Base-by-base conservation (phyloP, 2,329 filamentous ascomycete species). In the Onygenales sp. region DNA sequence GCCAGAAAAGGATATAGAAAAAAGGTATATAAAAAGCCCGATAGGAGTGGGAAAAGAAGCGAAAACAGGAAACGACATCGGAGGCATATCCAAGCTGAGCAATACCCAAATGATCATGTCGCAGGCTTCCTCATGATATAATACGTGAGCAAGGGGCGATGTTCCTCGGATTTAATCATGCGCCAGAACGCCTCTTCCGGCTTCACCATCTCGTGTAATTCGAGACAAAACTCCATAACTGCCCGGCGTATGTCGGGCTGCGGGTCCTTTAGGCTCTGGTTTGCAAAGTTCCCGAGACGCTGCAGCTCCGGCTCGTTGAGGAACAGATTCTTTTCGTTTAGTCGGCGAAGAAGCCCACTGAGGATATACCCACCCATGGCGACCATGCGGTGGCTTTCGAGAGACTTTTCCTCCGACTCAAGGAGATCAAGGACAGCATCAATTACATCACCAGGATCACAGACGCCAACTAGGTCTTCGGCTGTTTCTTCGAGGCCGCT, bases 221-320 rank as follows among this genome's bases (percentile, higher is more conserved):
- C 55, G 10, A 64, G 58, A 49, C 64, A 68, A n/a, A 69, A 59
- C 46, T 70, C 66, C 9, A 68, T 69, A 6, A 67, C 66, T 36
- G 68, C 65, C 43, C 70, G 66, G 14, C 71, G 62, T 42, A 72
- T 61, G 52, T 72, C 69, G 1, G 69, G 65, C 38, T 70, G 64
- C 1, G 61, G 58, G 53, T 68, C 66, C 2, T 59, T 58, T 2
- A 73, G 58, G 43, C 64, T 64, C 39, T 60, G 58, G 51, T 63
- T 63, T 5, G 66, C 66, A 32, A 72, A 64, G 5, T 59, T 59
- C 9, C 70, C 70, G 9, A 73, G 52, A 11, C 64, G 60, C 45
- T 64, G 55, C 50, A 65, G 39, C 32, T 60, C 54, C 3, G 54
- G 39, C 7, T 59, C 50, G 32, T 55, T 50, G 21, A 64, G 53